Conservation (phyloP, 768 basidiomycete genomes). For the Termitomyces sp. region DNA sequence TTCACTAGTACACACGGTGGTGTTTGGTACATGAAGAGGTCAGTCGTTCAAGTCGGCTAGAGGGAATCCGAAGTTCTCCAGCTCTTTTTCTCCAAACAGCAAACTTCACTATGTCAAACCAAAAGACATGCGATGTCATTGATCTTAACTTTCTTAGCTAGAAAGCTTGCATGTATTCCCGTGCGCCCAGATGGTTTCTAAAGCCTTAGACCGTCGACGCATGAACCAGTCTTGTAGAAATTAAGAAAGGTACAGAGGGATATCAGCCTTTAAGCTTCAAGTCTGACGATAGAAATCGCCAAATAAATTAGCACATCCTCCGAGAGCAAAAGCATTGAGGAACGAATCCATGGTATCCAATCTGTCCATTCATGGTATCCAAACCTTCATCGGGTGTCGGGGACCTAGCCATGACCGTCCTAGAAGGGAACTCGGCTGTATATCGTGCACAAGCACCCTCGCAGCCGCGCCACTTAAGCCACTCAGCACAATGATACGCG, state of each 20-base stretch:
- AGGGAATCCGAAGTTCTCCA: neutral
- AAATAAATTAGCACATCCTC: too few relatives aligned
- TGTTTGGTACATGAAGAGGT: neutral
- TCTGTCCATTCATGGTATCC: neutral
- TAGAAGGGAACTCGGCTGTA: conserved; percentile 16
- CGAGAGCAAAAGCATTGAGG: neutral
- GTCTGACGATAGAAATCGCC: neutral
- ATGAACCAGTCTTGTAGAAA: neutral
- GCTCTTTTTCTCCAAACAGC: too few relatives aligned
- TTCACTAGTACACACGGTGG: neutral
- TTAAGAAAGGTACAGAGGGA: too few relatives aligned
- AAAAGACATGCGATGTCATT: too few relatives aligned
- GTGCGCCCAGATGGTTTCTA: too few relatives aligned
- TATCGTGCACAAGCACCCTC: conserved; percentile 38
- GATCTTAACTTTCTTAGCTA: too few relatives aligned
- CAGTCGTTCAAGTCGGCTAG: conserved; percentile 9
- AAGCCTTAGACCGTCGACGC: too few relatives aligned
- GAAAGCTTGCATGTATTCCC: too few relatives aligned
- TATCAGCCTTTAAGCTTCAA: neutral
- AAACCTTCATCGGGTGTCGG: too few relatives aligned
- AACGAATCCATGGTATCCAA: neutral
- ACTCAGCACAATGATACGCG: conserved; percentile 49
- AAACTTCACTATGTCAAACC: too few relatives aligned
- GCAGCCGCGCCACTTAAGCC: conserved; percentile 64
- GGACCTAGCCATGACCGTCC: neutral